A percentile compares a stretch with the other conserved stretches of the same genome.
Conservation (phyloP, 352 stramenopile genomes). For the Globisporangium polare region DNA sequence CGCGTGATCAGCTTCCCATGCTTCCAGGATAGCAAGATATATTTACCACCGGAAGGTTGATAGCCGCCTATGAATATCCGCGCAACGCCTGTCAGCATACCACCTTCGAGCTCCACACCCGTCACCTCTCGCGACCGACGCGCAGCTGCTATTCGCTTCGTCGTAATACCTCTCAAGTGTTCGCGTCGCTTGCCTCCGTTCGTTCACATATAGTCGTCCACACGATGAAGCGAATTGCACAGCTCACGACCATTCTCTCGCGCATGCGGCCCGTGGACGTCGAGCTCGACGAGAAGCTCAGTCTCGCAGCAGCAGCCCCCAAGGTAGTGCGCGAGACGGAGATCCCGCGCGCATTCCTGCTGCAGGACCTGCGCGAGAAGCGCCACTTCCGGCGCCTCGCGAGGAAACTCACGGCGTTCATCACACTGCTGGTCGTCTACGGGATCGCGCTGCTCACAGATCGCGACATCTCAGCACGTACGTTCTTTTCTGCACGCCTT, state of each 20-base stretch:
- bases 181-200: too few species aligned
- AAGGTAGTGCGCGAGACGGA: constrained; percentile 11
- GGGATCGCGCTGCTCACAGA: constrained; percentile 47
- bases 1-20: too few species aligned
- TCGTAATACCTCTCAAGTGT: background rate
- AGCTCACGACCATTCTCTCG: constrained; percentile 11
- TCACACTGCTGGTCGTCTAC: constrained; percentile 58
- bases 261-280: constrained; percentile 1
- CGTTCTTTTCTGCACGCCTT: constrained; percentile 5
- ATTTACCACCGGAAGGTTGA: too few species aligned
- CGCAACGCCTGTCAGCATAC: too few species aligned
- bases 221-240: constrained; percentile 14
- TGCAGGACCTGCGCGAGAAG: constrained; percentile 61
- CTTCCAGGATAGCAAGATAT: too few species aligned
- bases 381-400: constrained; percentile 57
- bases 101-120: too few species aligned
- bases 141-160: too few species aligned
- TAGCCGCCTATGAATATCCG: too few species aligned
- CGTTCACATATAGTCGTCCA: background rate
- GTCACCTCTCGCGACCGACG: too few species aligned
- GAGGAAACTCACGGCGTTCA: constrained; percentile 53
- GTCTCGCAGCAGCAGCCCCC: background rate
- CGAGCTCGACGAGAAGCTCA: background rate
- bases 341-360: constrained; percentile 49
- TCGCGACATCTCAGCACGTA: constrained; percentile 62